phyloP scores from a whole-genome alignment of 2,329 filamentous ascomycete genomes.

The Bipolaris sorokiniana region DNA sequence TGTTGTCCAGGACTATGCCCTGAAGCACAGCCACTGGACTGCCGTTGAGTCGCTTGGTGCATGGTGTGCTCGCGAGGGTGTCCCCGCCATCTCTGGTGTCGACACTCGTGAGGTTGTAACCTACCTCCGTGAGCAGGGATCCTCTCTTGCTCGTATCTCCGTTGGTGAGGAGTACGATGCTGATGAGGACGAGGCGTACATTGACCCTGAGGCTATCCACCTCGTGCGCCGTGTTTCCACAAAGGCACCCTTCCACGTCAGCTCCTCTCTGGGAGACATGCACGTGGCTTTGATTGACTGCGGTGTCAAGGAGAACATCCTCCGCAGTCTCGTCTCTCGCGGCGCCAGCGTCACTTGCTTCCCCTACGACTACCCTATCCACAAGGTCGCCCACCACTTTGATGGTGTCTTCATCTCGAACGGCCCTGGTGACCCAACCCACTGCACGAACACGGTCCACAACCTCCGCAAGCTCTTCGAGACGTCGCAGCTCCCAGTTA shows the following conservation, averaged over 20 bases:
- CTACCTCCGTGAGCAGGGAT: conserved; percentile 92
- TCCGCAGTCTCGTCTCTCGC: conserved; percentile 89
- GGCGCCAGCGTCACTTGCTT: conserved; percentile 93
- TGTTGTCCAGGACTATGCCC: conserved; percentile 91
- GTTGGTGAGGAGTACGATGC: conserved; percentile 98
- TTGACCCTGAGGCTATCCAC: conserved; percentile 96
- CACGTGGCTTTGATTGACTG: conserved; percentile 97
- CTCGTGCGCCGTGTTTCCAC: conserved; percentile 95
- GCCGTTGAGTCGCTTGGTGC: conserved; percentile 90
- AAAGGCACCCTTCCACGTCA: conserved; percentile 96
- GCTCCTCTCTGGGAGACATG: conserved; percentile 79
- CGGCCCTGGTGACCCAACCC: conserved; percentile 95
- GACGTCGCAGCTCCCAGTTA: conserved; percentile 86
- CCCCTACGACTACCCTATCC: conserved; percentile 95
- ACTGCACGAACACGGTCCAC: conserved; percentile 93
- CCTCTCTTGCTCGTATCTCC: conserved; percentile 90
- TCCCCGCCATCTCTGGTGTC: conserved; percentile 94
- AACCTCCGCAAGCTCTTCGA: conserved; percentile 91
- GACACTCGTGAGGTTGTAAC: conserved; percentile 98
- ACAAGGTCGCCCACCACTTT: conserved; percentile 97
- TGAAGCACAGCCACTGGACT: conserved; percentile 98
- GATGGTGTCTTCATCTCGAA: conserved; percentile 99
- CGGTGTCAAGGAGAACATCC: conserved; percentile 99
- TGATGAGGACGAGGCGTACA: conserved; percentile 94
- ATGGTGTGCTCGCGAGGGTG: conserved; percentile 96